Evolutionary conservation across 2,329 filamentous ascomycete genomes (phyloP).

Genomic region (Penicillium sumatraense): DNA sequence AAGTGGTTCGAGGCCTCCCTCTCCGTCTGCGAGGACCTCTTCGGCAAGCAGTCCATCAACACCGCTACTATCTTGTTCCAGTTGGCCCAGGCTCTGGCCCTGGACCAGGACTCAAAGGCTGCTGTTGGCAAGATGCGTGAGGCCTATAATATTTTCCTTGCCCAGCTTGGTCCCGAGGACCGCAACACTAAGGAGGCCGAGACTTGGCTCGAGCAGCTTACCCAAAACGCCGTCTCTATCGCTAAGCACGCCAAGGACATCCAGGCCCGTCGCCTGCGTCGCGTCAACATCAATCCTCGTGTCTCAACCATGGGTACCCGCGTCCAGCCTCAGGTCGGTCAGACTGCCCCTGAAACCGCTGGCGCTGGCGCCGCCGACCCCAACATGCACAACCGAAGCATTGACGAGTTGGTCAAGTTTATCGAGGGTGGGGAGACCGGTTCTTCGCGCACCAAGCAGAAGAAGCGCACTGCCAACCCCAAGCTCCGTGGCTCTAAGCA

Average conservation of each 20-base stretch:
- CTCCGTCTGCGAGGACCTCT: constrained; percentile 84
- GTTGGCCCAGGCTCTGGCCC: constrained; percentile 88
- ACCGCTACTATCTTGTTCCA: constrained; percentile 96
- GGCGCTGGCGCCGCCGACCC: constrained; percentile 43
- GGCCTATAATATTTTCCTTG: constrained; percentile 93
- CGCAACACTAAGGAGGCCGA: constrained; percentile 98
- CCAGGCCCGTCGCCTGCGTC: constrained; percentile 73
- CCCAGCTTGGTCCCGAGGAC: constrained; percentile 83
- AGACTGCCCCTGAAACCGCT: constrained; percentile 58
- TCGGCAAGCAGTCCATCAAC: constrained; percentile 87
- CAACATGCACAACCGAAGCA: constrained; percentile 74
- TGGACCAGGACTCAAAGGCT: constrained; percentile 93
- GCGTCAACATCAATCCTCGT: constrained; percentile 70
- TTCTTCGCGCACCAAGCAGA: constrained; percentile 47
- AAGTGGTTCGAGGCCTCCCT: constrained; percentile 97
- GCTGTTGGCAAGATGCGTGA: constrained; percentile 94
- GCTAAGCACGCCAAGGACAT: constrained; percentile 92
- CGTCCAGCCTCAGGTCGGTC: constrained; percentile 67
- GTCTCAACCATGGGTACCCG: constrained; percentile 59
- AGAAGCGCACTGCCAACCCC: constrained; percentile 50
- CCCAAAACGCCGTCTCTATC: constrained; percentile 90
- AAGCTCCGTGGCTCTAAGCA: constrained; percentile 50
- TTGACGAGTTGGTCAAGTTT: constrained; percentile 91
- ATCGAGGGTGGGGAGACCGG: constrained; percentile 73
- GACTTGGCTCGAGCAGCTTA: constrained; percentile 94